These are phyloP conservation scores for Fusarium sp. DNA, from an alignment of 2,329 filamentous ascomycete genomes.

Conservation along the genomic window DNA sequence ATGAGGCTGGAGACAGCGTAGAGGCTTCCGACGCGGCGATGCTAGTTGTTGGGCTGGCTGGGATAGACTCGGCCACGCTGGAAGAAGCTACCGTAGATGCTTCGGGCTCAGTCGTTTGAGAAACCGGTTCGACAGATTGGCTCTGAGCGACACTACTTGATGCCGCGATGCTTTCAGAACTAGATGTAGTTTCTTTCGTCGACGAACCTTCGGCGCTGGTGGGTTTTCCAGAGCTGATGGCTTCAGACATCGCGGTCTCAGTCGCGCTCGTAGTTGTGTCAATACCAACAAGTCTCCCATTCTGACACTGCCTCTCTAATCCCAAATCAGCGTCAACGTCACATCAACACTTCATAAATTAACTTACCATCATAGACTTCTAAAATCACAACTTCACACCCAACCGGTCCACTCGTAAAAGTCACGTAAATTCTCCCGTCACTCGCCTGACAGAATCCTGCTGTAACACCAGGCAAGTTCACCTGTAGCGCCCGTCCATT, in stretches of 20 bases:
- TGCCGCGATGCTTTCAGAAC: accelerated
- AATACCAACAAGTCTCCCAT: not conserved
- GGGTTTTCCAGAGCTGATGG: accelerated
- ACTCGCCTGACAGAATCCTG: not conserved
- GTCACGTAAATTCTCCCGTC: not conserved
- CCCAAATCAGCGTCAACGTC: not conserved
- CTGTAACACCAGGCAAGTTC: not conserved
- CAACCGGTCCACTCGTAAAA: not conserved
- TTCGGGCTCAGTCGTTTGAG: not conserved
- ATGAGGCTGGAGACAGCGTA: not conserved
- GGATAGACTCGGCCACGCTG: not conserved
- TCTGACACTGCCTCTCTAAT: not conserved
- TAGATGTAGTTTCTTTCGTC: not conserved
- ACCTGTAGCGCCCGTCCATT: not conserved
- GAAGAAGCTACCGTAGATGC: not conserved
- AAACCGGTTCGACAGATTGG: not conserved
- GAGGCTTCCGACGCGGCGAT: not conserved
- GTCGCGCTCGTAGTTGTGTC: not conserved
- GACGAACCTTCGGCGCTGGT: not conserved
- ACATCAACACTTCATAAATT: not conserved
- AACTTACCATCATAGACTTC: not conserved
- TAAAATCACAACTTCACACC: not conserved
- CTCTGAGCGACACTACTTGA: not conserved
- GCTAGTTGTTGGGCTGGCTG: not conserved
- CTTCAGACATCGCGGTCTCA: not conserved